phyloP scores from a whole-genome alignment of 2,329 filamentous ascomycete species.

The Sclerotinia subarctica region DNA sequence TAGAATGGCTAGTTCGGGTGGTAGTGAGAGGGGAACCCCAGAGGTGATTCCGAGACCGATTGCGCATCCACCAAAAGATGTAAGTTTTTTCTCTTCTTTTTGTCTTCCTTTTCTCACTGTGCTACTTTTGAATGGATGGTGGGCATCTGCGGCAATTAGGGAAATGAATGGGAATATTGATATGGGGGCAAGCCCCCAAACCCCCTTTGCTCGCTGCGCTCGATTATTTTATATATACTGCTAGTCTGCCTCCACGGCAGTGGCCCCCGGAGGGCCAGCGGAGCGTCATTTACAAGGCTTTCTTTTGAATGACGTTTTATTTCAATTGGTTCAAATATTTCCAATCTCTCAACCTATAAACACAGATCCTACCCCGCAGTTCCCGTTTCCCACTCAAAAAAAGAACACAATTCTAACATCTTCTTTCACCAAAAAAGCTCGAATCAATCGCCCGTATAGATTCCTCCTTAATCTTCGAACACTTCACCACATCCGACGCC shows the following conservation, averaged over 20 bases:
- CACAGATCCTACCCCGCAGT: neutral
- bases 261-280: conserved; percentile 9
- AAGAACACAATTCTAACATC: neutral
- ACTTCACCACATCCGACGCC: conserved; percentile 62
- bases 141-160: too few relatives aligned
- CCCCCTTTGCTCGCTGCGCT: conserved; percentile 5
- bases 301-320: neutral
- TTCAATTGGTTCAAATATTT: neutral
- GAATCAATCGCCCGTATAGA: conserved; percentile 37
- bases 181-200: conserved; percentile 2
- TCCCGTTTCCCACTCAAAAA: neutral
- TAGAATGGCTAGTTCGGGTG: neutral
- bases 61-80: conserved; percentile 19
- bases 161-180: neutral
- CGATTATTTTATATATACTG: neutral
- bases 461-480: conserved; percentile 35
- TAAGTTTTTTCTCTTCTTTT: neutral
- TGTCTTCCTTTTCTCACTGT: neutral
- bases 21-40: conserved; percentile 12
- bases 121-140: too few relatives aligned
- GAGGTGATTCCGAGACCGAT: conserved; percentile 17
- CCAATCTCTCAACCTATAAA: neutral
- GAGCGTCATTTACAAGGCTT: conserved; percentile 1
- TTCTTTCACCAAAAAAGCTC: conserved; percentile 28
- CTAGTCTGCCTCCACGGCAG: conserved; percentile 4